phyloP scores from a whole-genome alignment of 2,329 filamentous ascomycete species.

The Knoxdaviesia capensis region DNA sequence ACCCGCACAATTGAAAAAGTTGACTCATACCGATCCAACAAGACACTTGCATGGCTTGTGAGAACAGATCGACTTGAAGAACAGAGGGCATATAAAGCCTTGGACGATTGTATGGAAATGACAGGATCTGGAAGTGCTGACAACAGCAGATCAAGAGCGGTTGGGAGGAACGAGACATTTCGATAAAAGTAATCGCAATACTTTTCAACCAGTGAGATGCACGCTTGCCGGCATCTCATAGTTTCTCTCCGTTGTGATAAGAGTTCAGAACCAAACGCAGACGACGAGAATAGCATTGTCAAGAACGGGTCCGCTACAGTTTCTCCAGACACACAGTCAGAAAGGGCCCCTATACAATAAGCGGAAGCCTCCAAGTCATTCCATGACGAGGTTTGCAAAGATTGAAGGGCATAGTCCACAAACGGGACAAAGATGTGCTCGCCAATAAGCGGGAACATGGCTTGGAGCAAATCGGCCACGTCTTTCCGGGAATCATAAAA shows the following conservation, averaged over 20 bases:
- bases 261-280: conserved; percentile 8
- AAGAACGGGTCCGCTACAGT: conserved; percentile 37
- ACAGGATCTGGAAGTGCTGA: conserved; percentile 40
- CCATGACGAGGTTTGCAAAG: conserved; percentile 30
- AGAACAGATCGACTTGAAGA: conserved; percentile 36
- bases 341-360: conserved; percentile 44
- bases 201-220: conserved; percentile 48
- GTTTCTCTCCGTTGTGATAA: conserved; percentile 28
- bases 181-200: conserved; percentile 62
- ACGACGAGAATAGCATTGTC: conserved; percentile 37
- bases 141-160: conserved; percentile 57
- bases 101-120: conserved; percentile 49
- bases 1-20: conserved; percentile 13
- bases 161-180: conserved; percentile 44
- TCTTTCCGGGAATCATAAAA: conserved; percentile 61
- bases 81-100: conserved; percentile 56
- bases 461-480: conserved; percentile 57
- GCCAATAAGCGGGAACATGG: conserved; percentile 43
- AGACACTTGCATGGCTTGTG: too few relatives aligned
- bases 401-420: conserved; percentile 29
- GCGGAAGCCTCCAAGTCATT: conserved; percentile 37
- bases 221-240: conserved; percentile 43
- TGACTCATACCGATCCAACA: too few relatives aligned
- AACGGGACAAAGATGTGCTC: conserved; percentile 35
- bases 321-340: conserved; percentile 43